These are phyloP conservation scores for Acacia crassicarpa DNA, from an alignment of 306 rosid genomes.

Conservation along the genomic window DNA sequence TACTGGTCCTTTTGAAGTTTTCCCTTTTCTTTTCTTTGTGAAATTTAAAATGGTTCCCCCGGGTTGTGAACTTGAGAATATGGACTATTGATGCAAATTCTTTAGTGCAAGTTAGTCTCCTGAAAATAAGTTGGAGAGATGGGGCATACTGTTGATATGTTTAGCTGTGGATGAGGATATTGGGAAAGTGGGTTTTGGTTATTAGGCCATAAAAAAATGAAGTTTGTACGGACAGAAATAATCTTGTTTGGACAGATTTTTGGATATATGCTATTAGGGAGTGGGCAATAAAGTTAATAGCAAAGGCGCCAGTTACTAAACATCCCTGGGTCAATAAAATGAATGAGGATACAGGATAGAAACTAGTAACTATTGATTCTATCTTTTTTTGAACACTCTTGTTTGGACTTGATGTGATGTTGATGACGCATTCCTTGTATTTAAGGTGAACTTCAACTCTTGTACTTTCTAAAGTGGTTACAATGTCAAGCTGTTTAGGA, in stretches of 20 bases:
- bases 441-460: background rate
- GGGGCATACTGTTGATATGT: background rate
- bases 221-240: background rate
- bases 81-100: background rate
- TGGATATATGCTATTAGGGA: background rate
- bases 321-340: background rate
- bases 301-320: background rate
- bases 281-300: background rate
- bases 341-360: background rate
- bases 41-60: background rate
- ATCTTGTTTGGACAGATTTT: background rate
- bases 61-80: background rate
- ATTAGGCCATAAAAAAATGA: background rate
- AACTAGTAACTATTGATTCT: background rate
- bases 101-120: background rate
- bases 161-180: background rate
- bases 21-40: background rate
- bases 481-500: background rate
- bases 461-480: background rate
- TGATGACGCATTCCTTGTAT: background rate
- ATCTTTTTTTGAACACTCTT: background rate
- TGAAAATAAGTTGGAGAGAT: background rate
- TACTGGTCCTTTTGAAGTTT: background rate
- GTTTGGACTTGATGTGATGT: background rate
- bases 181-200: background rate